Evolutionary conservation across 768 basidiomycete species (phyloP).

Genomic region (Leucogyrophana mollusca): DNA sequence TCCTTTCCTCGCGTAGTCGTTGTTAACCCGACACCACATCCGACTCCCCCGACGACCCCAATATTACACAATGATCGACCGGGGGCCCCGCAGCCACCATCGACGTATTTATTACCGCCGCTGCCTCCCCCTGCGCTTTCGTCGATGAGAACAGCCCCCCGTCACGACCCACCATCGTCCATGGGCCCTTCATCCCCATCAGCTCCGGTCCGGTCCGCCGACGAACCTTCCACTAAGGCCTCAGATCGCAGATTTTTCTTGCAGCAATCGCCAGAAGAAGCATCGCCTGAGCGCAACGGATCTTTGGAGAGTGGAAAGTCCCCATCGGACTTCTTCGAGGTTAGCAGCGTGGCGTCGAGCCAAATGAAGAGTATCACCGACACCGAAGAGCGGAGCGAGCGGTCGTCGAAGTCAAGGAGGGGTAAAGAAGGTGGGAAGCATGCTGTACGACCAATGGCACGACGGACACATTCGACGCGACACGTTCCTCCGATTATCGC

Average conservation of each 20-base stretch:
- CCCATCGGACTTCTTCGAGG: conserved; percentile 30
- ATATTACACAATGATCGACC: conserved; percentile 28
- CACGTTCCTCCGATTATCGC: conserved; percentile 27
- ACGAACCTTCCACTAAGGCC: conserved; percentile 30
- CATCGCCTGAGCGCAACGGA: conserved; percentile 33
- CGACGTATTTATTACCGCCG: conserved; percentile 27
- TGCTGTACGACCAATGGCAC: conserved; percentile 21
- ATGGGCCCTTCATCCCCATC: conserved; percentile 4
- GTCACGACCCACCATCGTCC: conserved; percentile 6
- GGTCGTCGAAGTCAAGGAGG: conserved; percentile 23
- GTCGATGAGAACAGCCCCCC: conserved; percentile 10
- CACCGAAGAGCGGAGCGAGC: conserved; percentile 18
- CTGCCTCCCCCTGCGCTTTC: conserved; percentile 23
- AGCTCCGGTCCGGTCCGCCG: conserved; percentile 9
- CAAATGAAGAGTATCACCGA: conserved; percentile 22
- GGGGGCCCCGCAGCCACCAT: conserved; percentile 22
- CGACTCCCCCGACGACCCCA: conserved; percentile 76
- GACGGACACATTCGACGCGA: conserved; percentile 28
- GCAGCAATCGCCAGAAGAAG: conserved; percentile 40
- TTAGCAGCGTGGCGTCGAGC: conserved; percentile 36
- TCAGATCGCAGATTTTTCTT: conserved; percentile 45
- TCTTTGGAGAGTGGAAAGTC: conserved; percentile 33
- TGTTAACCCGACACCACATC: conserved; percentile 75
- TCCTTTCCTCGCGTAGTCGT: conserved; percentile 60
- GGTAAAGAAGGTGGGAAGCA: conserved; percentile 31